Conservation (phyloP, 208 protist genomes). For the Wallacemonas collosoma region DNA sequence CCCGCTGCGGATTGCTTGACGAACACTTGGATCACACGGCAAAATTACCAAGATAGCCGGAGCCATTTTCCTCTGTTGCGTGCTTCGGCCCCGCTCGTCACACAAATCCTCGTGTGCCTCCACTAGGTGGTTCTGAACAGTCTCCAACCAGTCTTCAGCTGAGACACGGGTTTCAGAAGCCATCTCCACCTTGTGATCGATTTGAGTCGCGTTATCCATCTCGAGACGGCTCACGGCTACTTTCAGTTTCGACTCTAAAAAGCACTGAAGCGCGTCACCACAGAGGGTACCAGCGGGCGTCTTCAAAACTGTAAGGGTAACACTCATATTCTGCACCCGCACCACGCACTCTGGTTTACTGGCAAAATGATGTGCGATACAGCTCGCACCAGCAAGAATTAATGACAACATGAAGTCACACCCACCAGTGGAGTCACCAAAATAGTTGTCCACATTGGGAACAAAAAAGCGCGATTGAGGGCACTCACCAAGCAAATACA, state of each 20-base stretch:
- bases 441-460: conserved; percentile 43
- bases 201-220: not conserved
- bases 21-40: conserved; percentile 1
- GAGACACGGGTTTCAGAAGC: not conserved
- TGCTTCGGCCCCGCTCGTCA: conserved; percentile 4
- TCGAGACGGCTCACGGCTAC: conserved; percentile 7
- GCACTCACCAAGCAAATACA: not conserved
- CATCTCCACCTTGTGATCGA: not conserved
- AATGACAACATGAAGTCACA: conserved; percentile 57
- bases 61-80: not conserved
- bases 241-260: conserved; percentile 16
- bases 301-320: conserved; percentile 18
- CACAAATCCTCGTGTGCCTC: conserved; percentile 27
- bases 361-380: conserved; percentile 39
- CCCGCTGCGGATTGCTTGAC: conserved; percentile 4
- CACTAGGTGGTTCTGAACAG: conserved; percentile 8
- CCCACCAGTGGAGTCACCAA: conserved; percentile 27
- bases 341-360: conserved; percentile 1
- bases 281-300: not conserved
- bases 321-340: not conserved
- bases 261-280: conserved; percentile 17
- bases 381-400: conserved; percentile 34
- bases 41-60: conserved; percentile 25
- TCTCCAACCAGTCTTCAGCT: conserved; percentile 23
- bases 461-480: conserved; percentile 30